Evolutionary conservation across 148 eudicot genomes (phyloP).

Genomic region (Agrostemma githago): DNA sequence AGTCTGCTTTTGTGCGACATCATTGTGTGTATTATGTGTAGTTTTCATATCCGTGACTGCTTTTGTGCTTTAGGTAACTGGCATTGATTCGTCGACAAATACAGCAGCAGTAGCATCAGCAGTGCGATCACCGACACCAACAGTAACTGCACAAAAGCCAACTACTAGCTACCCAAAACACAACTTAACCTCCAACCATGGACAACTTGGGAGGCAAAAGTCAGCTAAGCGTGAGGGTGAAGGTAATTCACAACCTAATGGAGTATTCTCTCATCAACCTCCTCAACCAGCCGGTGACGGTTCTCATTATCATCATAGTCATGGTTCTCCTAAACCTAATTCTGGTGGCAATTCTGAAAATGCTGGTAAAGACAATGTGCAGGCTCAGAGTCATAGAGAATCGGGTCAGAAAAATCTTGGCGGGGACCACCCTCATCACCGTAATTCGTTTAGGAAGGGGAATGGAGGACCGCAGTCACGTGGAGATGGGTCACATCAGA

Average conservation of each 20-base stretch:
- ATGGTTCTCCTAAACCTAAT: constrained; percentile 35
- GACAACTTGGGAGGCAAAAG: constrained; percentile 49
- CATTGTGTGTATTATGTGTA: not conserved
- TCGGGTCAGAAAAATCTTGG: constrained; percentile 44
- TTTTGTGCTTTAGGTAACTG: constrained; percentile 37
- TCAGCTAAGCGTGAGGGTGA: constrained; percentile 65
- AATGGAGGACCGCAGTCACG: constrained; percentile 56
- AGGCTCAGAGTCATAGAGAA: constrained; percentile 42
- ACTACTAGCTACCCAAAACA: constrained; percentile 35
- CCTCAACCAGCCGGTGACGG: constrained; percentile 35
- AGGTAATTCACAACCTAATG: constrained; percentile 46
- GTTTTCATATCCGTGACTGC: constrained; percentile 3
- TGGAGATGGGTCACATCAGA: constrained; percentile 66
- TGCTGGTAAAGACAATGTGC: constrained; percentile 39
- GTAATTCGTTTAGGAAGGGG: constrained; percentile 53
- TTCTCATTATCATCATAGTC: constrained; percentile 19
- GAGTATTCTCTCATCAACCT: constrained; percentile 47
- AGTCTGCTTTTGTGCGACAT: not conserved
- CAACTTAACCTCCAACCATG: constrained; percentile 40
- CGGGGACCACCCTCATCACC: constrained; percentile 53
- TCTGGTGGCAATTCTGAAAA: constrained; percentile 39
- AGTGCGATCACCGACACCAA: constrained; percentile 14
- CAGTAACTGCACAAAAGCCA: constrained; percentile 33
- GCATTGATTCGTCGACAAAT: constrained; percentile 29
- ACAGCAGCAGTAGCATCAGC: constrained; percentile 16